Evolutionary conservation across 2,329 filamentous ascomycete genomes (phyloP), one percentile per base, ranked within the genome.

Genomic region (Colletotrichum eremochloae): DNA sequence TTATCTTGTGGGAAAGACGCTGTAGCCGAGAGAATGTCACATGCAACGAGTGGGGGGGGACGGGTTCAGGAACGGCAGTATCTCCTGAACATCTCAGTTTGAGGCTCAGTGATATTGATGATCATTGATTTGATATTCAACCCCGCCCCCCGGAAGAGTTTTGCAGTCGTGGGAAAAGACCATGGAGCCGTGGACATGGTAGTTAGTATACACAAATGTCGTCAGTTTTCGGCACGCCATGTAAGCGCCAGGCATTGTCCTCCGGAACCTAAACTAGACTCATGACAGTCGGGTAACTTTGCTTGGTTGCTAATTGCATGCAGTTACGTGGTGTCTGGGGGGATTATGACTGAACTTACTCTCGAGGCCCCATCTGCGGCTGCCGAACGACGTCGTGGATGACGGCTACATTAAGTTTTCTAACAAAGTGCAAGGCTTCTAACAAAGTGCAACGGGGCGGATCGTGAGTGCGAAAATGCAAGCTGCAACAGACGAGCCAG

Each of bases 1-100:
- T 58, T 66, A 73, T 73, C 55, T 57, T 69, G 71, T 63, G 69
- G 66, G 60, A 72, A 64, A 57, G 60, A 58, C 60, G 63, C 56
- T 33, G 29, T 46, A 42, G 52, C 44, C 42, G 44, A 55, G 33
- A 48, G 61, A 31, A 56, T 33, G 61, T 62, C 50, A 57, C 42
- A 44, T 67, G 66, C 48, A 66, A 40, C 48, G n/a, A 48, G 6
- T 50, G 42, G 33, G 36, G 18, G 18, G 44, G 20, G 33, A 6
- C 18, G 55, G 9, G 11, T 56, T 68, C 62, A 8, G 48, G 42
- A 73, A 18, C 18, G 73, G 71, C 38, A 74, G 48, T 52, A 38
- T 56, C 42, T 53, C 58, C 58, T 73, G 73, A 63, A 56, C 36
- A 74, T 71, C 71, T 64, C 50, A 24, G 8, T 38, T 38, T 42